Percentiles rank a stretch among this genome's conserved stretches.
Conservation (phyloP, 2,329 filamentous ascomycete genomes). For the Alternaria angustiovoidea region DNA sequence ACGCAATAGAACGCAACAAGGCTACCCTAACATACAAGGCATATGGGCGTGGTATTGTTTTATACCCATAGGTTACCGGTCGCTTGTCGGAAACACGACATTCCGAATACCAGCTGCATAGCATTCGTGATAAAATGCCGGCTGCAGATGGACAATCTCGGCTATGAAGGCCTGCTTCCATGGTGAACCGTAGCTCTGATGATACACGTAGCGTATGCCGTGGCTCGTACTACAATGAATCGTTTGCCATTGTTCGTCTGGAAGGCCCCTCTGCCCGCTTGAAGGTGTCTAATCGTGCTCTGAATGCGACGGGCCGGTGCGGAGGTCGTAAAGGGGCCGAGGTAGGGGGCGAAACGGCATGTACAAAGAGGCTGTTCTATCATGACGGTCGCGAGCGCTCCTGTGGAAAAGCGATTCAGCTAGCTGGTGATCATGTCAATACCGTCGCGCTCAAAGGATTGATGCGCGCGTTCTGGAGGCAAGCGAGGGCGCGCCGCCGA, state of each 20-base stretch:
- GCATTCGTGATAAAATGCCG: neutral
- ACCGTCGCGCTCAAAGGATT: neutral
- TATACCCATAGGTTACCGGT: neutral
- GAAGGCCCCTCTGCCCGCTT: neutral
- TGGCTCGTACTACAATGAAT: neutral
- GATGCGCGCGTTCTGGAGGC: conserved; percentile 7
- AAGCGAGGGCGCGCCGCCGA: conserved; percentile 1
- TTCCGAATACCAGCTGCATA: neutral
- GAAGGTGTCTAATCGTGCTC: neutral
- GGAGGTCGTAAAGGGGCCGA: neutral
- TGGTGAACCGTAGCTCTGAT: neutral
- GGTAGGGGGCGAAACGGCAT: neutral
- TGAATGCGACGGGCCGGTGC: neutral
- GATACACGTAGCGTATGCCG: neutral
- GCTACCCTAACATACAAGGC: neutral
- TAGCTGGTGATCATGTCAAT: neutral
- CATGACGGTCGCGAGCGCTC: neutral
- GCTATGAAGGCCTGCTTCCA: neutral
- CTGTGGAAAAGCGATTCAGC: neutral
- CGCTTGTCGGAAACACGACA: conserved; percentile 8
- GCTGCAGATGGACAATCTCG: neutral
- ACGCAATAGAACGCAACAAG: neutral
- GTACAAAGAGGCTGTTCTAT: neutral
- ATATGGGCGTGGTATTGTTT: neutral
- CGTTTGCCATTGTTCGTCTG: neutral